Base-by-base conservation (phyloP, 2,329 filamentous ascomycete genomes). In the Alternaria sp. region DNA sequence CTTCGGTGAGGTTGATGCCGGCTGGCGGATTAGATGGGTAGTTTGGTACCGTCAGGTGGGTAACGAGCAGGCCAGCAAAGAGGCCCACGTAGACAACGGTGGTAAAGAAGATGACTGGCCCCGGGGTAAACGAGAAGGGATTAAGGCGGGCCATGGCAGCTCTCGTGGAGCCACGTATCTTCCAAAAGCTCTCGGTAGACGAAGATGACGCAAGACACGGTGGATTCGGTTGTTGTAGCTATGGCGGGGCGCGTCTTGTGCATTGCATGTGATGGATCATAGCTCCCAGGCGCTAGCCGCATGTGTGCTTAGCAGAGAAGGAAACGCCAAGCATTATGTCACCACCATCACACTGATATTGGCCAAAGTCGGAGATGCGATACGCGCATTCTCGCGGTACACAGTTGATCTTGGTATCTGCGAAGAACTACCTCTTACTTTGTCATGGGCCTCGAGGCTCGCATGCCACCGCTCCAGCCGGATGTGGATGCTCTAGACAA, bases 1-100 rank as follows among this genome's bases (percentile, higher is more conserved):
- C 93, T 79, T 96, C 89, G 3, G 89, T 90, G 54, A 98, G 81
- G 72, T 97, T 92, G 71, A 96, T 81, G 18, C 93, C 93, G 8
- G 81, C 73, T 9, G 79, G 82, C 39, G 85, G 82, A 38, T 83
- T 82, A 3, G 75, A 79, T 0, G 91, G 90, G 51, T 88, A 85
- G 20, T 85, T 75, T 5, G 94, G 91, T 8, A 96, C 90, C 28
- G 87, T 87, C 78, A 92, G 89, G 74, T 96, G 91, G 63, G 93
- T 84, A 69, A 90, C 83, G 57, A 95, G 81, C 54, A 94, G 83
- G 59, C 88, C 89, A 42, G 92, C 86, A 72, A 93, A 81, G 48
- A 98, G 81, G 56, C 90, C 91, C 57, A 95, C 83, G 80, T 98
- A 98, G 61, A 93, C 83, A 62, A 88, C 75, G 12, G 88, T 88